A percentile compares a stretch with the other conserved stretches of the same genome.
These are phyloP conservation scores for Mycena floridula DNA, from an alignment of 768 basidiomycete species.

Conservation along the genomic window DNA sequence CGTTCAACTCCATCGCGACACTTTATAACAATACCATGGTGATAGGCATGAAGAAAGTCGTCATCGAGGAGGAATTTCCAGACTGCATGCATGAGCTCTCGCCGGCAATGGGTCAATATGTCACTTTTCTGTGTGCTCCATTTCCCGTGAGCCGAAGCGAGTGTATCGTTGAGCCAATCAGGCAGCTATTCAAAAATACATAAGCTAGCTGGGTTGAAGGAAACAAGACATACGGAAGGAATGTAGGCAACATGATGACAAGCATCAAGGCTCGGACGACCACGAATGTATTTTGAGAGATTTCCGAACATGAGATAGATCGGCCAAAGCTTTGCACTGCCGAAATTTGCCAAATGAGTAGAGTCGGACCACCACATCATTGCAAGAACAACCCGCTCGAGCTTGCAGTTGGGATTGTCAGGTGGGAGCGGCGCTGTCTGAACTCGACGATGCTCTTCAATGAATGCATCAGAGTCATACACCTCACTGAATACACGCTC, in stretches of 20 bases:
- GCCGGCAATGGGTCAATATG: conserved; percentile 22
- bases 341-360: conserved; percentile 30
- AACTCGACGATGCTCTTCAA: no score
- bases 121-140: conserved; percentile 21
- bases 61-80: conserved; percentile 20
- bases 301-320: conserved; percentile 32
- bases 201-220: not conserved
- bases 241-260: conserved; percentile 37
- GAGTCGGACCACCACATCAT: conserved; percentile 29
- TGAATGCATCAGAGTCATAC: no score
- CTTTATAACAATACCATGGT: conserved; percentile 21
- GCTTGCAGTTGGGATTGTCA: conserved; percentile 11
- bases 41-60: conserved; percentile 20
- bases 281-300: conserved; percentile 29
- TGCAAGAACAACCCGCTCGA: conserved; percentile 19
- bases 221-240: conserved; percentile 20
- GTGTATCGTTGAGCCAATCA: conserved; percentile 21
- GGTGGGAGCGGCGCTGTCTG: no score
- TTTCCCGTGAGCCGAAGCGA: conserved; percentile 1
- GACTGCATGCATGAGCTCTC: conserved; percentile 24
- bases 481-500: no score
- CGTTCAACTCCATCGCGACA: conserved; percentile 23
- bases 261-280: conserved; percentile 18
- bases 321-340: conserved; percentile 30
- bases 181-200: conserved; percentile 18